Base-by-base conservation (phyloP, 176 grass and related monocot genomes). In the Carex parvula region DNA sequence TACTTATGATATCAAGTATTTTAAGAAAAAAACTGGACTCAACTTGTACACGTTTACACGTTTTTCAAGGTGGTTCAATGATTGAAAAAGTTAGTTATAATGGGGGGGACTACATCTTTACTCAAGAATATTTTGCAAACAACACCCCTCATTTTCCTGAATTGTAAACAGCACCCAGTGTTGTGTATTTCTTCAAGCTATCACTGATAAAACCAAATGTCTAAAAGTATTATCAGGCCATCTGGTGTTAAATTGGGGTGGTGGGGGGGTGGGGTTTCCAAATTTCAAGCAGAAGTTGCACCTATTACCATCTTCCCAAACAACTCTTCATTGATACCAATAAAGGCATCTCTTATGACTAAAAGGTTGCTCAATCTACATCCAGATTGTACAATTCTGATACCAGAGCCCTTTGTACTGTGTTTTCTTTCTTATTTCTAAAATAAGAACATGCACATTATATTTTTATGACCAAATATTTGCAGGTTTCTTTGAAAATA, bases 401-500 rank as follows among this genome's bases (percentile, higher is more conserved):
- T 21, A 60, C 8, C 20, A 60, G 60, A 10, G 70, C 14, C 15
- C 12, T 22, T 69, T 72, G 18, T 50, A 58, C 39, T 63, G 32
- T 83, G 13, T 83, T 75, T 44, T 11, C 65, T 32, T 32, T 35
- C 30, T 37, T 69, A 37, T 69, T 69, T 69, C 7, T 69, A 6
- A 69, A 69, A 41, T 14, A 67, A 69, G 65, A 35, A 85, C 61
- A 15, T 69, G 52, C 41, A 13, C 0, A 13, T 46, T 80, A 15
- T 32, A 4, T 41, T 79, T 29, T 8, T 79, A 73, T 80, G 24
- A 52, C 54, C 64, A 39, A 74, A 46, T 64, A 73, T 56, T 66
- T 84, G 57, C 63, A 91, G 83, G 84, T 86, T 80, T 66, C 68
- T 57, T 70, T 79, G n/a, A 91, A 86, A 67, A 80, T 91, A 83